phyloP scores from a whole-genome alignment of 768 basidiomycete genomes.

The Suillus variegatus region DNA sequence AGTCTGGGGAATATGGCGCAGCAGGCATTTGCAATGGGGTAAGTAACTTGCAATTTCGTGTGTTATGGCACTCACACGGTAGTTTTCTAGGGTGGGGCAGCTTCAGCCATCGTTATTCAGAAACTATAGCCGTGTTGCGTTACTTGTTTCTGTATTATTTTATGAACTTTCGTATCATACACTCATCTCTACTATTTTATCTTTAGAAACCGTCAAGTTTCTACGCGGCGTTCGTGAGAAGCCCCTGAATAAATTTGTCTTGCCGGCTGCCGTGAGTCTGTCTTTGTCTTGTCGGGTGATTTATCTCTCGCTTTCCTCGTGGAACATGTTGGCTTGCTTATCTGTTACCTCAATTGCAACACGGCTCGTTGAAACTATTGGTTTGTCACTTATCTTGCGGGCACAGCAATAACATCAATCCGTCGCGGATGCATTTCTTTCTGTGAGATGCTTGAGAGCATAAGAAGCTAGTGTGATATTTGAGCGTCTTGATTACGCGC shows the following conservation, averaged over 20 bases:
- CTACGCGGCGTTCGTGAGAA: constrained; percentile 13
- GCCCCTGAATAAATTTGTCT: constrained; percentile 3
- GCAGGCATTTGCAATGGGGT: constrained; percentile 98
- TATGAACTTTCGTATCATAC: constrained; percentile 22
- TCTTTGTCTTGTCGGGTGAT: not conserved
- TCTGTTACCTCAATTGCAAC: constrained; percentile 11
- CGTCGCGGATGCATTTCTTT: constrained; percentile 11
- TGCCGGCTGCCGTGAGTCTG: not conserved
- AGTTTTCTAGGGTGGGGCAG: constrained; percentile 76
- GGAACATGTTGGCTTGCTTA: constrained; percentile 18
- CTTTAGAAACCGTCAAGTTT: constrained; percentile 10
- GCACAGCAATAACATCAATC: not conserved
- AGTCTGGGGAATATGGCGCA: constrained; percentile 91
- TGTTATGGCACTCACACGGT: constrained; percentile 17
- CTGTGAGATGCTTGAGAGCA: constrained; percentile 11
- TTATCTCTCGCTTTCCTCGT: constrained; percentile 7
- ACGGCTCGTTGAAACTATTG: not conserved
- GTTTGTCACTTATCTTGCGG: constrained; percentile 13
- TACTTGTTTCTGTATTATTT: constrained; percentile 13
- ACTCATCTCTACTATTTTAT: constrained; percentile 10
- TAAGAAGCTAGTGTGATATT: constrained; percentile 11
- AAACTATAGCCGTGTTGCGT: constrained; percentile 55
- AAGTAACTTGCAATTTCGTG: constrained; percentile 34
- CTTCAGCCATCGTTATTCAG: constrained; percentile 89
- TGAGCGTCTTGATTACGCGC: not conserved